Percentiles rank a stretch among this genome's conserved stretches.
phyloP scores from a whole-genome alignment of 192 early-diverging fungal genomes.

The Chytriomyces sp. region DNA sequence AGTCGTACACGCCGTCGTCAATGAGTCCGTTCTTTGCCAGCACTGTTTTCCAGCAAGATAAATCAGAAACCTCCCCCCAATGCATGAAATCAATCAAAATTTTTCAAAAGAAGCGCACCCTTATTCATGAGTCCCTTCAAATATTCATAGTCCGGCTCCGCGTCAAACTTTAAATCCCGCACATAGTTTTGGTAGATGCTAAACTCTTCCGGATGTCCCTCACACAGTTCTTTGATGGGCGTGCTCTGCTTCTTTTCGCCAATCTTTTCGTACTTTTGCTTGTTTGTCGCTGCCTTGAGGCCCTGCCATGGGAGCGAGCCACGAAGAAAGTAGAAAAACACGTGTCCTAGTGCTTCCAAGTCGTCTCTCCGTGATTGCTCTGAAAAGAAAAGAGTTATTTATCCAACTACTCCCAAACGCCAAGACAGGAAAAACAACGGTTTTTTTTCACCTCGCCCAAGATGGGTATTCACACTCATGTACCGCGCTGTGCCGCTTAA shows the following conservation, averaged over 20 bases:
- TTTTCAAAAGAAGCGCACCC: conserved; percentile 42
- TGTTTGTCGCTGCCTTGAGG: conserved; percentile 94
- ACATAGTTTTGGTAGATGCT: conserved; percentile 87
- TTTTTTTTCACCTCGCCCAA: conserved; percentile 29
- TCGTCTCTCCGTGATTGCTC: conserved; percentile 98
- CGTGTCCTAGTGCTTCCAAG: conserved; percentile 95
- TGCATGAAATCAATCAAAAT: too few relatives aligned
- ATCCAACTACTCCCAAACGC: too few relatives aligned
- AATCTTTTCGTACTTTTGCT: conserved; percentile 99
- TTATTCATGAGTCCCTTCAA: conserved; percentile 84
- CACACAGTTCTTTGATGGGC: conserved; percentile 86
- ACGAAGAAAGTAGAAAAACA: conserved; percentile 97
- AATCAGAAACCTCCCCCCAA: too few relatives aligned
- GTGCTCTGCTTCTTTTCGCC: conserved; percentile 98
- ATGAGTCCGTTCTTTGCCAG: conserved; percentile 64
- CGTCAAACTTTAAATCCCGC: conserved; percentile 90
- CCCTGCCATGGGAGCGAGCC: conserved; percentile 97
- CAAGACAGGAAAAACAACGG: not conserved
- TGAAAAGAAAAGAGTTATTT: conserved; percentile 36
- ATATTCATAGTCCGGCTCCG: conserved; percentile 98
- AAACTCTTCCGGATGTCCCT: conserved; percentile 93
- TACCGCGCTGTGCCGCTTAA: conserved; percentile 67
- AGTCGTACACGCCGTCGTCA: conserved; percentile 95
- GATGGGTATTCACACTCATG: conserved; percentile 63
- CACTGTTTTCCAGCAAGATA: conserved; percentile 28